Conservation (phyloP, 73 alveolate species). For the Paramecium biaurelia region DNA sequence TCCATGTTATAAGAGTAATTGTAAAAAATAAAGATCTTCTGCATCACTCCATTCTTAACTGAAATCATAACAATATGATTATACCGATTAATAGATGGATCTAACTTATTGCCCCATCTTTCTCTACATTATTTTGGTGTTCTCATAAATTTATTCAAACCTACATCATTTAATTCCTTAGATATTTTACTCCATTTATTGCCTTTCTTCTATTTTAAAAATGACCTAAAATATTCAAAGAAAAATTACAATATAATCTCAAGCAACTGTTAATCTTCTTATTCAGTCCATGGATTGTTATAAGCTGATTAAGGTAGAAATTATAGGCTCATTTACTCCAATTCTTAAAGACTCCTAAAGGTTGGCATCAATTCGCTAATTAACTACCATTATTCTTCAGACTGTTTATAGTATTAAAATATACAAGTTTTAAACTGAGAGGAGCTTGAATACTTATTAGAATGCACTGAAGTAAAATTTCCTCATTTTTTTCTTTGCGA, state of each 20-base stretch:
- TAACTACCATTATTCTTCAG: background rate
- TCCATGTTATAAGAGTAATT: constrained; percentile 79
- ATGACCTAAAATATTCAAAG: background rate
- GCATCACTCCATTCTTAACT: constrained; percentile 82
- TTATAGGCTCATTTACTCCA: background rate
- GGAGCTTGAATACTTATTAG: constrained; percentile 7
- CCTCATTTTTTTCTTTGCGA: background rate
- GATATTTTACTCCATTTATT: constrained; percentile 43
- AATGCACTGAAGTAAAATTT: constrained; percentile 5
- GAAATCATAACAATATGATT: background rate
- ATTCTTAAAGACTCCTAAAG: background rate
- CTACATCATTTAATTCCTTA: background rate
- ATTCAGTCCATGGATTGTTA: constrained; percentile 42
- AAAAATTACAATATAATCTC: constrained; percentile 6
- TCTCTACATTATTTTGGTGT: constrained; percentile 86
- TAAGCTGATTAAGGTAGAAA: constrained; percentile 7
- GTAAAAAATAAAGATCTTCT: constrained; percentile 83
- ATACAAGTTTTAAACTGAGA: background rate
- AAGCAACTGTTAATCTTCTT: background rate
- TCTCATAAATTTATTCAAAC: background rate
- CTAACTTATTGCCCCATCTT: constrained; percentile 88
- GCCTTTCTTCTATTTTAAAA: background rate
- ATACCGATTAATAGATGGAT: constrained; percentile 76
- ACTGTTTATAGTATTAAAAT: background rate
- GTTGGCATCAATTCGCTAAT: constrained; percentile 38